Conservation (phyloP, 805 yeast genomes). For the Metschnikowia cerradonensis region DNA sequence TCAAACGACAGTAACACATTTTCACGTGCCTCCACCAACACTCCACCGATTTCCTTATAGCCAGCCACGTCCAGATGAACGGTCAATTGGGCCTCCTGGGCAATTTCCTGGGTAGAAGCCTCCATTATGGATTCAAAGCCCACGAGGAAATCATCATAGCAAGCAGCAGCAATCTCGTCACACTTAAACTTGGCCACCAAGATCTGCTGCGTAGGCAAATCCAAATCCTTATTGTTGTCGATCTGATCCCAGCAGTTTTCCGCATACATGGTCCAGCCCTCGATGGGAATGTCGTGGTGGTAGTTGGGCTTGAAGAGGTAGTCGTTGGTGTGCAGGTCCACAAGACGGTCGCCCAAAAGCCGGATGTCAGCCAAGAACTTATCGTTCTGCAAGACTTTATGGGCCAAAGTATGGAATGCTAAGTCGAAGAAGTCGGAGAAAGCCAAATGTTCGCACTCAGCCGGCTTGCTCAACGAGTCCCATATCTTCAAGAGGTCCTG, state of each 20-base stretch:
- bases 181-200: conserved; percentile 92
- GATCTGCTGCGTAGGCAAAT: conserved; percentile 94
- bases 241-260: conserved; percentile 92
- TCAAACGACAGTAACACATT: conserved; percentile 56
- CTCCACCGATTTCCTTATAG: conserved; percentile 44
- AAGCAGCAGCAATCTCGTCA: conserved; percentile 67
- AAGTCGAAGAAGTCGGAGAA: conserved; percentile 81
- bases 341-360: conserved; percentile 60
- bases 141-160: conserved; percentile 27
- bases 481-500: conserved; percentile 76
- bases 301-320: conserved; percentile 61
- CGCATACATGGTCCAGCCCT: conserved; percentile 94
- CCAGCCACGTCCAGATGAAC: conserved; percentile 1
- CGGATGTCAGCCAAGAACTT: conserved; percentile 60
- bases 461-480: conserved; percentile 73
- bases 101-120: conserved; percentile 6
- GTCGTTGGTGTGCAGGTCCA: conserved; percentile 26
- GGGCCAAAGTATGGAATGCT: conserved; percentile 76
- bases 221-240: conserved; percentile 87
- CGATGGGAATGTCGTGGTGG: conserved; percentile 85
- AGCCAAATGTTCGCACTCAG: conserved; percentile 48
- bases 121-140: conserved; percentile 15
- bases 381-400: conserved; percentile 77
- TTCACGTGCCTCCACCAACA: conserved; percentile 41
- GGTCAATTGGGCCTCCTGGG: conserved; percentile 11